A percentile compares a stretch with the other conserved stretches of the same genome.
phyloP scores from a whole-genome alignment of 768 basidiomycete genomes.

The Boletus rubescentipes region DNA sequence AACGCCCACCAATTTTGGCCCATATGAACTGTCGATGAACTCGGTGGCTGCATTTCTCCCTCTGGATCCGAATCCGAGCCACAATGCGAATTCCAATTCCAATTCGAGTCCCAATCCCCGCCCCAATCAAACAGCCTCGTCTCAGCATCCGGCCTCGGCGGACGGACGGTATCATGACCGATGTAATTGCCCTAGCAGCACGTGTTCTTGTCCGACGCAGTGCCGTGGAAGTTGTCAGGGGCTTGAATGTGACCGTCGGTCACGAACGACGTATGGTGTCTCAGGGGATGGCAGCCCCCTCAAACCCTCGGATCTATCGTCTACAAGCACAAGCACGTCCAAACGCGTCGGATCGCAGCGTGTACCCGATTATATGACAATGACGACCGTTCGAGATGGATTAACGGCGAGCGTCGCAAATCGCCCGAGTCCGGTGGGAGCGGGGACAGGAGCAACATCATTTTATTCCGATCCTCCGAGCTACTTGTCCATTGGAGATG shows the following conservation, averaged over 20 bases:
- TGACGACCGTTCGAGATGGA: constrained; percentile 32
- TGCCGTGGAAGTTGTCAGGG: constrained; percentile 33
- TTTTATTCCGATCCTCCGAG: constrained; percentile 25
- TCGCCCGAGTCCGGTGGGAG: constrained; percentile 14
- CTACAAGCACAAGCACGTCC: constrained; percentile 1
- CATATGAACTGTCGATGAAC: constrained; percentile 29
- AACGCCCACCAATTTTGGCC: constrained; percentile 26
- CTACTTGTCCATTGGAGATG: constrained; percentile 24
- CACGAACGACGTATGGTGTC: constrained; percentile 28
- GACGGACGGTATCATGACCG: constrained; percentile 33
- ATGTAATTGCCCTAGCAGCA: constrained; percentile 34
- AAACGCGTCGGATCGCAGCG: constrained; percentile 23
- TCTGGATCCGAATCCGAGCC: constrained; percentile 12
- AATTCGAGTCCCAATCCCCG: constrained; percentile 2
- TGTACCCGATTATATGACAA: constrained; percentile 33
- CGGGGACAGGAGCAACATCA: constrained; percentile 6
- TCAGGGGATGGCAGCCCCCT: constrained; percentile 32
- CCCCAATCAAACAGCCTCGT: constrained; percentile 5
- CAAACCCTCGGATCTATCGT: constrained; percentile 13
- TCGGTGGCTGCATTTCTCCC: constrained; percentile 12
- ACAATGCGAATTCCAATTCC: constrained; percentile 6
- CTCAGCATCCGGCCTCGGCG: constrained; percentile 20
- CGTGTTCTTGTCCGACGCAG: constrained; percentile 34
- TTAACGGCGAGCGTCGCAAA: constrained; percentile 24
- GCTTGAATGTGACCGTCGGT: constrained; percentile 28